phyloP scores from a whole-genome alignment of 177 flowering plant genomes.

The Telopea speciosissima region DNA sequence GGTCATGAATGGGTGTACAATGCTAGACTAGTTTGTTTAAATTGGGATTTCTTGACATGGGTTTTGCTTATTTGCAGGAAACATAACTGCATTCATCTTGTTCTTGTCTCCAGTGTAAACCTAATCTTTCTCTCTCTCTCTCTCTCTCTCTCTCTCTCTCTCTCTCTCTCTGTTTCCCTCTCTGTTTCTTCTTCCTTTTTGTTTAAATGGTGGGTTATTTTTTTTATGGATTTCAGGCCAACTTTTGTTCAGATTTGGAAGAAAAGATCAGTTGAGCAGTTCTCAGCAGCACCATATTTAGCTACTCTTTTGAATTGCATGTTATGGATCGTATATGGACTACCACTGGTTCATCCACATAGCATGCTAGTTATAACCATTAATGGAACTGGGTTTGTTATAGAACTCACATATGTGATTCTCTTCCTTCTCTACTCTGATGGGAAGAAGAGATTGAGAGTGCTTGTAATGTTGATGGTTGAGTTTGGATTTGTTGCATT shows the following conservation, averaged over 20 bases:
- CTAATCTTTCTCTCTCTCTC: too few relatives aligned
- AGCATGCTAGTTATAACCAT: conserved; percentile 70
- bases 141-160: too few relatives aligned
- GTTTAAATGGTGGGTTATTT: background rate
- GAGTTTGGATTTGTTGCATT: conserved; percentile 40
- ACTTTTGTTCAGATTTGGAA: conserved; percentile 71
- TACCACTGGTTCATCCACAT: conserved; percentile 68
- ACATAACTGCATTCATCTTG: conserved; percentile 45
- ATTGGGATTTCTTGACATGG: background rate
- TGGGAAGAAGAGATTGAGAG: conserved; percentile 32
- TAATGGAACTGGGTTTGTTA: conserved; percentile 59
- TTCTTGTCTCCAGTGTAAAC: conserved; percentile 63
- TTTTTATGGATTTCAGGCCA: conserved; percentile 44
- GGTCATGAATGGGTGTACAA: too few relatives aligned
- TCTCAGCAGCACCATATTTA: conserved; percentile 68
- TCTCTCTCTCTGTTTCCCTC: too few relatives aligned
- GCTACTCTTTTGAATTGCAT: conserved; percentile 72
- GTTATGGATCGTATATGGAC: conserved; percentile 75
- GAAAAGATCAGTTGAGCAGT: conserved; percentile 68
- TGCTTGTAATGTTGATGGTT: conserved; percentile 22
- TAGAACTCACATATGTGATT: conserved; percentile 52
- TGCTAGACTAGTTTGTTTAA: too few relatives aligned
- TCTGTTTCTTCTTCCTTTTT: too few relatives aligned
- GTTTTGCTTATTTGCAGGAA: conserved; percentile 45
- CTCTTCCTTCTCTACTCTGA: conserved; percentile 51